A percentile compares a stretch with the other conserved stretches of the same genome.
Conservation (phyloP, 1,284 basidiomycete species). For the Cryptococcus sp. region DNA sequence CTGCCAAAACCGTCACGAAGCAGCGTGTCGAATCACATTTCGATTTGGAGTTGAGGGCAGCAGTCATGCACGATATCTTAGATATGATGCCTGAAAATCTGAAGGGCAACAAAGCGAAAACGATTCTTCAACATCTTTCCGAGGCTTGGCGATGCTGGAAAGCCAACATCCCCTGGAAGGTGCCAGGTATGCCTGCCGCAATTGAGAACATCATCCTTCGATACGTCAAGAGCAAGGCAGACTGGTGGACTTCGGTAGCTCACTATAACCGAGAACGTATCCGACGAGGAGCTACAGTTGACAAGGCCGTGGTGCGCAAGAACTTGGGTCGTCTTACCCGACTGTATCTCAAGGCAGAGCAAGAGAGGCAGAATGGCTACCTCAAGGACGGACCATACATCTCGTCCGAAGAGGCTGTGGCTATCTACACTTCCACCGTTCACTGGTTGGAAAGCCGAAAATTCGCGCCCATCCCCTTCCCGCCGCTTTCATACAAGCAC, state of each 20-base stretch:
- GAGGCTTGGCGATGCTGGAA: conserved; percentile 99
- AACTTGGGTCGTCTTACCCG: conserved; percentile 58
- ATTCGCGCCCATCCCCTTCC: conserved; percentile 94
- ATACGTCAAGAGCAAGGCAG: conserved; percentile 99
- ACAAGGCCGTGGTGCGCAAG: conserved; percentile 81
- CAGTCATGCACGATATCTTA: conserved; percentile 99
- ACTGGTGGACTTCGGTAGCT: conserved; percentile 95
- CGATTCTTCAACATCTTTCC: conserved; percentile 93
- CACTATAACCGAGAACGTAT: conserved; percentile 61
- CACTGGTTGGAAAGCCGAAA: conserved; percentile 97
- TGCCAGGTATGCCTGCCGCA: conserved; percentile 65
- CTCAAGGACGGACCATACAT: conserved; percentile 97
- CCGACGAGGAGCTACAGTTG: conserved; percentile 86
- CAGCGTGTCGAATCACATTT: conserved; percentile 99
- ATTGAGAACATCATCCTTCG: conserved; percentile 99
- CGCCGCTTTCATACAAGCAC: conserved; percentile 96
- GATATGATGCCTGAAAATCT: conserved; percentile 98
- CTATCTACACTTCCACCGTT: conserved; percentile 94
- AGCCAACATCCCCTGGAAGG: conserved; percentile 77
- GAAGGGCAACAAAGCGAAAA: conserved; percentile 99
- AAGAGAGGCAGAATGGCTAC: conserved; percentile 94
- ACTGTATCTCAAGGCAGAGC: conserved; percentile 94
- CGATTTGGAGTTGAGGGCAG: conserved; percentile 94
- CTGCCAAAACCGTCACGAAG: conserved; percentile 96
- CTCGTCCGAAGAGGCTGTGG: conserved; percentile 94